Evolutionary conservation across 371 early-diverging fungal species (phyloP).

Genomic region (Lichtheimia ramosa): DNA sequence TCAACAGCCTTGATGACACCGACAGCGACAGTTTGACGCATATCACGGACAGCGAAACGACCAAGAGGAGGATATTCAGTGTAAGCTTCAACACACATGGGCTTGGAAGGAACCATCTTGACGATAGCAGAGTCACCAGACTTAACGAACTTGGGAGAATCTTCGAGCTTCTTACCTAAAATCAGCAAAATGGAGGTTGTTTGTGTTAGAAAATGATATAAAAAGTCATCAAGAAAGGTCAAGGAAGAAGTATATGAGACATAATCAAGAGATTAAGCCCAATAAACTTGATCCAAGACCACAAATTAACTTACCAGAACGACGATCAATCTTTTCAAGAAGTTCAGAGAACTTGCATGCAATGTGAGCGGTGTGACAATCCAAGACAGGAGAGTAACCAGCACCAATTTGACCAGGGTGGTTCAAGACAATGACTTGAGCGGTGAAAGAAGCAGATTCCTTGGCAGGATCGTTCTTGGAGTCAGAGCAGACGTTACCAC

Average conservation of each 20-base stretch:
- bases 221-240: too few relatives aligned
- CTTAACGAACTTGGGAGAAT: conserved; percentile 63
- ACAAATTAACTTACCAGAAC: conserved; percentile 64
- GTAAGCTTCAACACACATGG: conserved; percentile 95
- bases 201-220: neutral
- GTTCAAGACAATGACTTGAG: conserved; percentile 96
- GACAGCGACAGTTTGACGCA: conserved; percentile 92
- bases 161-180: conserved; percentile 12
- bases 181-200: too few relatives aligned
- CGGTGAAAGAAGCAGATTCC: conserved; percentile 88
- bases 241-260: too few relatives aligned
- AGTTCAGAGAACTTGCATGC: conserved; percentile 94
- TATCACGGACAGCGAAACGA: conserved; percentile 97
- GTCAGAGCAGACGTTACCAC: conserved; percentile 97
- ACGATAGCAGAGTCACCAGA: conserved; percentile 95
- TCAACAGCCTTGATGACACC: conserved; percentile 96
- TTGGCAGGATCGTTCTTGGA: conserved; percentile 97
- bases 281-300: neutral
- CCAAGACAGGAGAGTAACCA: conserved; percentile 92
- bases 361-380: conserved; percentile 97
- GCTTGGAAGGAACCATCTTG: conserved; percentile 94
- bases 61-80: conserved; percentile 92
- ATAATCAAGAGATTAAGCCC: too few relatives aligned
- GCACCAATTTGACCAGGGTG: conserved; percentile 92
- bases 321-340: conserved; percentile 93